Conservation (phyloP, 2,329 filamentous ascomycete genomes). For the Fusarium foetens region DNA sequence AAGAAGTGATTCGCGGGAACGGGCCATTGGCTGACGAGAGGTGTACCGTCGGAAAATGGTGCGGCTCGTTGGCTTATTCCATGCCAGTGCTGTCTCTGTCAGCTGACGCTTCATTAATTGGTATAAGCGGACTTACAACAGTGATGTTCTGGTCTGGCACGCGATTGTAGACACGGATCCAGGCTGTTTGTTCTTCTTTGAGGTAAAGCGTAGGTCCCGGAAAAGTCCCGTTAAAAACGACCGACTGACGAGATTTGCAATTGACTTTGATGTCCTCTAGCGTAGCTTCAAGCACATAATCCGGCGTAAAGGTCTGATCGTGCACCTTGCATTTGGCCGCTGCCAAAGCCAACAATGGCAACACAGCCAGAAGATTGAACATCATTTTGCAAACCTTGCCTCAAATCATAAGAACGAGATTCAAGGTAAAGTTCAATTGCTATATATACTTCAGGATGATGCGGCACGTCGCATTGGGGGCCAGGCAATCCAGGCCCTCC, state of each 20-base stretch:
- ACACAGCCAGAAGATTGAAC: background rate
- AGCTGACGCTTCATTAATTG: background rate
- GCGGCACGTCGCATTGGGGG: background rate
- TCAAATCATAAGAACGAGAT: accelerated
- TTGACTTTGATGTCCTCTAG: conserved; percentile 18
- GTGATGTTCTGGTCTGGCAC: conserved; percentile 22
- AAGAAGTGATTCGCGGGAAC: conserved; percentile 71
- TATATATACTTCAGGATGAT: background rate
- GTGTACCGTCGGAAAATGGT: conserved; percentile 72
- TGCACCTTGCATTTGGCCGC: conserved; percentile 4
- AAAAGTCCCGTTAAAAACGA: conserved; percentile 17
- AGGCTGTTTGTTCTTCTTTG: conserved; percentile 24
- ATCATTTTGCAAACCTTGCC: background rate
- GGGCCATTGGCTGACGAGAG: conserved; percentile 71
- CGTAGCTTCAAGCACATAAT: conserved; percentile 27
- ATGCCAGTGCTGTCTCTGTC: conserved; percentile 70
- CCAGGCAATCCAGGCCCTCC: background rate
- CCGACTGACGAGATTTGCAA: conserved; percentile 7
- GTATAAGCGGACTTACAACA: conserved; percentile 3
- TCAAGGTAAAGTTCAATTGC: background rate
- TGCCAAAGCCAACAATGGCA: conserved; percentile 13
- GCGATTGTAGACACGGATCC: conserved; percentile 30
- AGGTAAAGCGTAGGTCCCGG: conserved; percentile 17
- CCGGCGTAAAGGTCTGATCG: conserved; percentile 15
- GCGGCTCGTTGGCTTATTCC: conserved; percentile 68